Base-by-base conservation (phyloP, 352 stramenopile genomes). In the Phytophthora vignae region DNA sequence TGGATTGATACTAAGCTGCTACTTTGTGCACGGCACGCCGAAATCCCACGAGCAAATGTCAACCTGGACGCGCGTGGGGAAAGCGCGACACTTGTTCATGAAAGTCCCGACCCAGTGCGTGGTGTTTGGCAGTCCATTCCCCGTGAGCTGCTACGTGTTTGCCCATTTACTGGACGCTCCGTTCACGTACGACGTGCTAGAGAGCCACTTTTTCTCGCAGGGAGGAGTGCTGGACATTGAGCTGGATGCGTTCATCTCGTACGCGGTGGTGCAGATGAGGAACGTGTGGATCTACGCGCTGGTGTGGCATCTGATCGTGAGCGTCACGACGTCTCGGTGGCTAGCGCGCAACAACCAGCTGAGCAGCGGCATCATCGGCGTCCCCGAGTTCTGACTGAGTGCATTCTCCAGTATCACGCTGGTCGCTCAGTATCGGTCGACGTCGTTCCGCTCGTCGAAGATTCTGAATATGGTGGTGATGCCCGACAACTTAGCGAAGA, bases 101-200 rank as follows among this genome's bases (percentile, higher is more conserved):
- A 81, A 62, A 44, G 67, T 85, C 4, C 81, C 83, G 3, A 84
- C 67, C 10, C 79, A 91, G 53, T 85, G 78, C 33, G 71, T 91
- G n/a, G 69, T 89, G 3, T 88, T 80, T 62, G 82, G 82, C 8
- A 84, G 74, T 22, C 59, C 63, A 1, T 77, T 90, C 38, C 84
- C 82, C 0, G 76, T 89, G 5, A 15, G 69, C 3, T 82, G 74
- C 63, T 91, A 89, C 62, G 63, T 77, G 0, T 17, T 84, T 1
- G 82, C 84, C 1, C 82, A 91, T 49, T 25, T 78, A 17, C 73
- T 88, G 8, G 82, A 91, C 46, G 73, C 78, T 15, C 63, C 76
- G 0, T 71, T 82, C 11, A 76, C 74, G 5, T 87, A 88, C 58
- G 52, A 78, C 17, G 52, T 85, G 0, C 57, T 84, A 0, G 64